Base-by-base conservation (phyloP, 306 rosid genomes). In the Calophaca sinica region DNA sequence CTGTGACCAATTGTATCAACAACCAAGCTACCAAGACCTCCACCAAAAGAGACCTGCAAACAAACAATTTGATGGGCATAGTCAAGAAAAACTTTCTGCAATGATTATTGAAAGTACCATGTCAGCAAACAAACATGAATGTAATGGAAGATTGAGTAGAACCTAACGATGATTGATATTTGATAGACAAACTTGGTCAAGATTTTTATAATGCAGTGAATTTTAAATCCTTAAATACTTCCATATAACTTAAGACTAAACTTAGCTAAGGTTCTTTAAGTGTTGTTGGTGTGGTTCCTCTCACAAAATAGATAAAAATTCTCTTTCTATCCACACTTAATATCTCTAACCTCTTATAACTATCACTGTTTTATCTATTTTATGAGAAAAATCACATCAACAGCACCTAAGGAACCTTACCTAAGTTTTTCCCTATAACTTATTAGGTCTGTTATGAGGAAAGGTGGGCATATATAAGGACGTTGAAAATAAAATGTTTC, bases 1-100 rank as follows among this genome's bases (percentile, higher is more conserved):
- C 64, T 87, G 70, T 94, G 97, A 73, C 96, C 97, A 78, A 91
- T 88, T 75, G 96, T 91, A 80, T 94, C 97, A 77, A 88, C 85
- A 86, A 83, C 84, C 89, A 94, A 86, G 88, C 85, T 71, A 73
- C 96, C 85, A 71, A 94, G 28, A 74, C 98, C 97, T 54, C 98
- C 98, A 65, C 86, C 84, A 55, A 85, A 91, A 75, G 93, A 85
- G 8, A 89, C 90, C 98, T 94, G 69, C 2, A 68, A 68, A 45
- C 52, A 79, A 38, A 10, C 62, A 53, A 69, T 63, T 79, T 39
- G 73, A 72, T 54, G 36, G 52, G 62, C 57, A 55, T 61, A 36
- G 14, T 28, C 5, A 26, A 35, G 42, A 44, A 33, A 68, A 73
- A 36, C 65, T 51, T 45, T 71, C 33, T n/a, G 4, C 62, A n/a